Percentiles rank a stretch among this genome's conserved stretches.
Evolutionary conservation across 257 asterid species (phyloP).

Genomic region (Solanum dulcamara): DNA sequence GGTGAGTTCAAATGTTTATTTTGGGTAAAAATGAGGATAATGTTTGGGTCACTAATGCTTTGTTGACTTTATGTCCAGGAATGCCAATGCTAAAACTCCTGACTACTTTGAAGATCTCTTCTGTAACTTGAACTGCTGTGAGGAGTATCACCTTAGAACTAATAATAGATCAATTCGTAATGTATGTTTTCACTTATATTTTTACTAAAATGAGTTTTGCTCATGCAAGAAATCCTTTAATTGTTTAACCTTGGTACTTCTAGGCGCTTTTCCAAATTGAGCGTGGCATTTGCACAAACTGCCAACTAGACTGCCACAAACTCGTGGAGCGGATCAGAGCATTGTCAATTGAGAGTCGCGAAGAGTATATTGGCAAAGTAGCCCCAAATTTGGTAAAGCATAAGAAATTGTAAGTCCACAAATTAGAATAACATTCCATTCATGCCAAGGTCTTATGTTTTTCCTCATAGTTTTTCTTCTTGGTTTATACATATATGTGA

Average conservation of each 20-base stretch:
- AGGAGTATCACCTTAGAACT: slow-evolving; percentile 74
- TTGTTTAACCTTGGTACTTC: slow-evolving; percentile 10
- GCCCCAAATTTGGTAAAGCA: slow-evolving; percentile 64
- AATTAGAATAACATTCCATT: background rate
- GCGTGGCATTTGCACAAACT: slow-evolving; percentile 70
- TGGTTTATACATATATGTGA: background rate
- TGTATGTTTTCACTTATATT: background rate
- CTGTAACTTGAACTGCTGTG: slow-evolving; percentile 70
- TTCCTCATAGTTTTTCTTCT: background rate
- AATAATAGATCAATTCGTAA: slow-evolving; percentile 61
- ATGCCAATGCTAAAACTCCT: slow-evolving; percentile 54
- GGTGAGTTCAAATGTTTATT: slow-evolving; percentile 27
- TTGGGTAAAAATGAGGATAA: background rate
- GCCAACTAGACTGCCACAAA: slow-evolving; percentile 70
- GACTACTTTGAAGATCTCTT: slow-evolving; percentile 89
- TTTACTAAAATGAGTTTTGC: background rate
- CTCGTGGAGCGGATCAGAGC: slow-evolving; percentile 65
- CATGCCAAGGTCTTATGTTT: background rate
- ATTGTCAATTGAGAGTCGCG: slow-evolving; percentile 56
- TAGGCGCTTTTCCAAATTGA: slow-evolving; percentile 83
- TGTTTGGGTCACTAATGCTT: background rate
- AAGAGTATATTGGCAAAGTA: slow-evolving; percentile 38
- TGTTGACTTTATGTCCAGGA: slow-evolving; percentile 37
- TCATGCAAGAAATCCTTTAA: slow-evolving; percentile 3
- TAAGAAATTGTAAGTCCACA: slow-evolving; percentile 48